Evolutionary conservation across 306 rosid genomes (phyloP).

Genomic region (Cicer chorassanicum): DNA sequence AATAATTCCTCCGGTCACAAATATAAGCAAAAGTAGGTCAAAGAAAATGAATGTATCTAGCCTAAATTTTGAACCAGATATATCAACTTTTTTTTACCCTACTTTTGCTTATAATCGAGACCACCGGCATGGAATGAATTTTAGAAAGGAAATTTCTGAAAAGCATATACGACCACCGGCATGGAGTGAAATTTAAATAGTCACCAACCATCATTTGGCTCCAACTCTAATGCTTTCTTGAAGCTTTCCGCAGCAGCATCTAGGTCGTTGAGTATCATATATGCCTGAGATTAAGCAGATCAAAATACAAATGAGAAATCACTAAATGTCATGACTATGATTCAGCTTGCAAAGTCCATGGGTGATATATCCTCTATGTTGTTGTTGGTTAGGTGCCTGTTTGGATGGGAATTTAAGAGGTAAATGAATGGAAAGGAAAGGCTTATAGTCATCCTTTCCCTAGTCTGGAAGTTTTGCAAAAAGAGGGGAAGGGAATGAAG

Average conservation of each 20-base stretch:
- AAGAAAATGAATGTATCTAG: too few relatives aligned
- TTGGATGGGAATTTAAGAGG: neutral
- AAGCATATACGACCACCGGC: slow-evolving; percentile 16
- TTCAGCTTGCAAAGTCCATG: slow-evolving; percentile 28
- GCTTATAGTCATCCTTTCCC: neutral
- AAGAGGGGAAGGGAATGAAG: neutral
- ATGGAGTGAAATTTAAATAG: slow-evolving; percentile 28
- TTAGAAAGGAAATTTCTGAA: slow-evolving; percentile 9
- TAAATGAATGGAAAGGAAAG: neutral
- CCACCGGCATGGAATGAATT: too few relatives aligned
- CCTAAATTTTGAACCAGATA: too few relatives aligned
- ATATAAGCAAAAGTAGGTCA: too few relatives aligned
- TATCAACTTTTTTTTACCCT: too few relatives aligned
- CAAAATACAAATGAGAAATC: slow-evolving; percentile 37
- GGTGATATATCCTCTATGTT: slow-evolving; percentile 10
- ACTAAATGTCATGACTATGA: slow-evolving; percentile 7
- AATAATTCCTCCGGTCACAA: too few relatives aligned
- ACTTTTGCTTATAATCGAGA: too few relatives aligned
- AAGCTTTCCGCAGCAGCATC: slow-evolving; percentile 63
- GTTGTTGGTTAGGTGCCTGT: neutral
- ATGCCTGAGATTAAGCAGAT: slow-evolving; percentile 48
- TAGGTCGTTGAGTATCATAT: slow-evolving; percentile 56
- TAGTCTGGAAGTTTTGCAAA: slow-evolving; percentile 2
- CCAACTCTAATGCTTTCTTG: slow-evolving; percentile 58
- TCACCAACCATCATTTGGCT: slow-evolving; percentile 64